Conservation (phyloP, 2,329 filamentous ascomycete genomes). For the Fusarium sp. region DNA sequence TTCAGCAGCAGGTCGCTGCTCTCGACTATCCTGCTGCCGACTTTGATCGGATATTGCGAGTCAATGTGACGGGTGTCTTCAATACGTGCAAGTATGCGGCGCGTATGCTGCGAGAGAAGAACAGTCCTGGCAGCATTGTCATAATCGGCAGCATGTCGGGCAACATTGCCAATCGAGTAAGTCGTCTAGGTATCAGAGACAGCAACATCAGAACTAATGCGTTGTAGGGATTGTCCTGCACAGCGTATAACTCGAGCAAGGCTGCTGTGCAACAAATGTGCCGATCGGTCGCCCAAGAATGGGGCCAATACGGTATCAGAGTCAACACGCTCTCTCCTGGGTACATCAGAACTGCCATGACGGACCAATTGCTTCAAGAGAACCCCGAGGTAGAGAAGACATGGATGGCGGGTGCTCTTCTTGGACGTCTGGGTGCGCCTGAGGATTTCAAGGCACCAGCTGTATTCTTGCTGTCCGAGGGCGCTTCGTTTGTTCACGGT, state of each 20-base stretch:
- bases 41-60: constrained; percentile 74
- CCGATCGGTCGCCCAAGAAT: constrained; percentile 68
- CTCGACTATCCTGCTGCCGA: constrained; percentile 61
- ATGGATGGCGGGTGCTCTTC: constrained; percentile 63
- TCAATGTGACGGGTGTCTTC: constrained; percentile 75
- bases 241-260: constrained; percentile 71
- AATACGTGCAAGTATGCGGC: constrained; percentile 76
- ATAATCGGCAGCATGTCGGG: constrained; percentile 61
- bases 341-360: constrained; percentile 60
- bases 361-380: constrained; percentile 53
- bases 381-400: constrained; percentile 61
- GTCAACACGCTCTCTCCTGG: constrained; percentile 74
- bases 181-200: constrained; percentile 9
- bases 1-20: constrained; percentile 58
- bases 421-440: constrained; percentile 62
- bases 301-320: constrained; percentile 69
- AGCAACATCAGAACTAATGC: neutral
- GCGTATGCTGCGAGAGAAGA: constrained; percentile 59
- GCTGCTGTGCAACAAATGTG: constrained; percentile 68
- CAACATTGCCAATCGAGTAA: constrained; percentile 60
- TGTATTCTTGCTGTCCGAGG: constrained; percentile 65
- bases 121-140: constrained; percentile 57
- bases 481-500: constrained; percentile 67
- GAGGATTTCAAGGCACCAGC: constrained; percentile 67
- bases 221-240: constrained; percentile 65